Evolutionary conservation across 176 grass and related monocot species (phyloP), one percentile per base, ranked within the genome.

Genomic region (Musa itinerans): DNA sequence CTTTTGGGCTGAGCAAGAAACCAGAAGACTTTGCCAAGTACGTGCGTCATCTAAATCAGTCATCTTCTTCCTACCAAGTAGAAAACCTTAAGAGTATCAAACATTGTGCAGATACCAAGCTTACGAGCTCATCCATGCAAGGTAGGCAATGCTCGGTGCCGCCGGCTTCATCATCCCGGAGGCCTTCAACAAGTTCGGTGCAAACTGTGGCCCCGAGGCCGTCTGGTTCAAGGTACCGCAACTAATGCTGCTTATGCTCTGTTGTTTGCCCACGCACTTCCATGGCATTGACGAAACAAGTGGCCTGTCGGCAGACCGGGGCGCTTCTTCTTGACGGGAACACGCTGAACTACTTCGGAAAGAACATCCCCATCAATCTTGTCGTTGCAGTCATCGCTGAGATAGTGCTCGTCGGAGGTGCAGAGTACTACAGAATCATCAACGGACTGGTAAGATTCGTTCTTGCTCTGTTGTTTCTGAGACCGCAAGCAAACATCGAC

Each of bases 311-410:
- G 77, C 86, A 98, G 95, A 98, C 95, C 10, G 95, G 90, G 9
- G 95, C 95, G 20, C 95, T 98, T 83, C 95, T 98, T 53, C 88
- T 98, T 25, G 90, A 98, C 71, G 95, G 95, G 29, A 98, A 94
- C 90, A 98, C 95, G 53, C 82, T 98, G 29, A 98, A 76, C 86
- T 98, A 98, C 86, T 94, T 98, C 67, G 95, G 95, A 72, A 94
- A 85, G 77, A 98, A 83, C 88, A 98, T 98, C 70, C 95, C 95
- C 1, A 98, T 98, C 87, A 98, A 98, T 85, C 95, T 98, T 15
- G 29, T 86, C 14, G 48, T 91, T 4, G 90, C 95, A 56, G 86
- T 99, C 15, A 11, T 67, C 64, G 95, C 95, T 29, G 95, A 94
- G 84, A 53, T 94, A 63, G 73, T 94, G 50, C 95, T 99, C 34